Conservation (phyloP, 2,329 filamentous ascomycete species). For the Trichoderma hamatum region DNA sequence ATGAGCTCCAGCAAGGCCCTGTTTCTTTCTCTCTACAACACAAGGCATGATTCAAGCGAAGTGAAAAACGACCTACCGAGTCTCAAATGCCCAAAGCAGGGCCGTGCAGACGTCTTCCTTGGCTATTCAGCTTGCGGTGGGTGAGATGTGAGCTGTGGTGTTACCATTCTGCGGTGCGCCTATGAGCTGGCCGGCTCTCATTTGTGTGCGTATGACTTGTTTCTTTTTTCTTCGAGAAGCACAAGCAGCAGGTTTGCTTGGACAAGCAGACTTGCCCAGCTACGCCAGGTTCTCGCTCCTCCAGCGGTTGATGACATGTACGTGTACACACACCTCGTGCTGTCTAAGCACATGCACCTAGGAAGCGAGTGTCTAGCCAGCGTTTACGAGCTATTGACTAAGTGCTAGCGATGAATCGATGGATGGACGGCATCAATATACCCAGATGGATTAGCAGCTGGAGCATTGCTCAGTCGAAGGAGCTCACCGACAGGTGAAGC, state of each 20-base stretch:
- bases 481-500: neutral
- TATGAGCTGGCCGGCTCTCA: constrained; percentile 21
- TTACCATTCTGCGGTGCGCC: constrained; percentile 1
- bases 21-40: neutral
- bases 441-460: neutral
- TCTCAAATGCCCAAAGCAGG: neutral
- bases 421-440: neutral
- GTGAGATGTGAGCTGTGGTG: neutral
- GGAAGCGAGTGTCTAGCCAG: neutral
- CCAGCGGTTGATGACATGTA: neutral
- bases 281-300: neutral
- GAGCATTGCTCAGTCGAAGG: neutral
- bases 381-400: neutral
- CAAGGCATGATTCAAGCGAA: neutral
- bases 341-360: neutral
- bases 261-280: neutral
- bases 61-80: neutral
- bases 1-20: neutral
- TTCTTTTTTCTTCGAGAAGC: neutral
- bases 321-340: no score
- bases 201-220: constrained; percentile 17
- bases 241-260: neutral
- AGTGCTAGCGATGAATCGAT: neutral
- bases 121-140: neutral
- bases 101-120: constrained; percentile 9